These are phyloP conservation scores for Achaetomiella virescens DNA, from an alignment of 495 filamentous ascomycete genomes.

Conservation along the genomic window DNA sequence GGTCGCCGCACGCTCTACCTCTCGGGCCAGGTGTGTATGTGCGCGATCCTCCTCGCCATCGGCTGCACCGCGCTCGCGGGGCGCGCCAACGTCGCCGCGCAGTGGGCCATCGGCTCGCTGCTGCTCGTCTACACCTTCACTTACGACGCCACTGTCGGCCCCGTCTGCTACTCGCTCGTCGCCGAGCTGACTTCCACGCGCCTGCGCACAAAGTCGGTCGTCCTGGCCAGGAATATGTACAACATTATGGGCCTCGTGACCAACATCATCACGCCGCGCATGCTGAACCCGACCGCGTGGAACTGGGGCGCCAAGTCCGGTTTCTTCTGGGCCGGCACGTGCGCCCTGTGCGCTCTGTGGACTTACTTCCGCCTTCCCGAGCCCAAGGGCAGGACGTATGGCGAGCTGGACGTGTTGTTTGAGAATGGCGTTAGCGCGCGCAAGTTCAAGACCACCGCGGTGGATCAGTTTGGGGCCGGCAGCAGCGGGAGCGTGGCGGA, in stretches of 20 bases:
- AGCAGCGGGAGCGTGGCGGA: background rate
- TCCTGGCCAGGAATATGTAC: conserved; percentile 52
- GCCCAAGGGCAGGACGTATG: conserved; percentile 45
- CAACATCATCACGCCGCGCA: conserved; percentile 44
- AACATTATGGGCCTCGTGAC: conserved; percentile 43
- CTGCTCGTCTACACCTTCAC: conserved; percentile 46
- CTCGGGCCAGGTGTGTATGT: conserved; percentile 40
- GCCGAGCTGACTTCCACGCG: conserved; percentile 51
- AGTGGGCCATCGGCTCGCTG: conserved; percentile 46
- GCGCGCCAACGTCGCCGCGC: conserved; percentile 17
- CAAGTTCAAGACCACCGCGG: conserved; percentile 32
- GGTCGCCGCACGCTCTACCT: conserved; percentile 51
- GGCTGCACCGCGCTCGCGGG: conserved; percentile 23
- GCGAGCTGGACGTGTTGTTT: conserved; percentile 55
- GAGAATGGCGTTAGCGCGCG: conserved; percentile 41
- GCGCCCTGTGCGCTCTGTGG: conserved; percentile 38
- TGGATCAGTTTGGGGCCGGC: background rate
- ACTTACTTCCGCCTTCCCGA: conserved; percentile 38
- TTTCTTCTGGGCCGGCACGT: conserved; percentile 53
- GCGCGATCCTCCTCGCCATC: conserved; percentile 32
- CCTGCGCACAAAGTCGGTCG: conserved; percentile 49
- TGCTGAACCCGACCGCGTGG: conserved; percentile 45
- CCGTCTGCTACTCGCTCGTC: conserved; percentile 55
- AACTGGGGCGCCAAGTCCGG: conserved; percentile 46
- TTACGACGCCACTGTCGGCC: conserved; percentile 54